These are phyloP conservation scores for Quercus agrifolia DNA, from an alignment of 306 rosid genomes.

Conservation along the genomic window DNA sequence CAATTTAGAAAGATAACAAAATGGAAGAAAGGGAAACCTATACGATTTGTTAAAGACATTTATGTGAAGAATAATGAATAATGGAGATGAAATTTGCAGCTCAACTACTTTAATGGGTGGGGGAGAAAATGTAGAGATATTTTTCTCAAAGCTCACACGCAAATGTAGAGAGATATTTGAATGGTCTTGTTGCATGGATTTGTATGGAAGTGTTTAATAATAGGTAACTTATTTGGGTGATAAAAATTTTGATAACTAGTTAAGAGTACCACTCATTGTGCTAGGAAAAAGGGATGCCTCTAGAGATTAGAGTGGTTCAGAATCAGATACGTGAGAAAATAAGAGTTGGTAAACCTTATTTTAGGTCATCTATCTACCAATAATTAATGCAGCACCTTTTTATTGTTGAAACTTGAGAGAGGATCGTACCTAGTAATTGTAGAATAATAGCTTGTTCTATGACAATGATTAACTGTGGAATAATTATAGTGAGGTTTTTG, in stretches of 20 bases:
- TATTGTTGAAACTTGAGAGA: not conserved
- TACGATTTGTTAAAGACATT: not conserved
- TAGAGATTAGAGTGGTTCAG: not conserved
- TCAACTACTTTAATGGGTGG: slow-evolving; percentile 50
- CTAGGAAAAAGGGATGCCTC: not conserved
- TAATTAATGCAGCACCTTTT: not conserved
- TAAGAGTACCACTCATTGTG: not conserved
- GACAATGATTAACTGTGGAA: too few relatives aligned
- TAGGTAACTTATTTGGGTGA: not conserved
- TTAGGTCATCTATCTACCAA: not conserved
- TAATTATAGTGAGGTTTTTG: too few relatives aligned
- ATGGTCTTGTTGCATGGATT: not conserved
- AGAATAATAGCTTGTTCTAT: too few relatives aligned
- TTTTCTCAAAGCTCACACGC: slow-evolving; percentile 28
- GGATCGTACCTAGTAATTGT: too few relatives aligned
- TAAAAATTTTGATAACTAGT: not conserved
- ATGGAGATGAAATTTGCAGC: slow-evolving; percentile 12
- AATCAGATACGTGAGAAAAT: not conserved
- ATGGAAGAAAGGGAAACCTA: not conserved
- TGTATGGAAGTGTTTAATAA: not conserved
- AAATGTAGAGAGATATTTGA: slow-evolving; percentile 3
- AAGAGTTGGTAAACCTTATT: not conserved
- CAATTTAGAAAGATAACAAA: not conserved
- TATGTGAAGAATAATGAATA: not conserved
- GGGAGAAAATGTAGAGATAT: slow-evolving; percentile 24